phyloP scores from a whole-genome alignment of 2,329 filamentous ascomycete genomes.

The Talaromyces sp. region DNA sequence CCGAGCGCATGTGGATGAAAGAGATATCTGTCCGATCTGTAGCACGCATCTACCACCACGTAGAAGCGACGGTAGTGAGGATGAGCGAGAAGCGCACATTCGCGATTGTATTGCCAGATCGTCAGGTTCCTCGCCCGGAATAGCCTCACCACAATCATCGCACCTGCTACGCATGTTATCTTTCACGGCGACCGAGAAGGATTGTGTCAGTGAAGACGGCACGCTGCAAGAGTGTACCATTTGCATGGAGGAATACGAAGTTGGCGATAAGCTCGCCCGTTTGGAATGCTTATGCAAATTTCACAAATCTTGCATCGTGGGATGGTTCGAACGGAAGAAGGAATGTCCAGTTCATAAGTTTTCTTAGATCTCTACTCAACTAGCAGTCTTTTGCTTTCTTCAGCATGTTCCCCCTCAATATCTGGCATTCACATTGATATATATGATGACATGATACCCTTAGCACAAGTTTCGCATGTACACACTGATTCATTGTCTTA shows the following conservation, averaged over 20 bases:
- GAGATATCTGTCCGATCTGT: constrained; percentile 48
- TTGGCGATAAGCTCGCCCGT: constrained; percentile 57
- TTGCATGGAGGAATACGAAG: constrained; percentile 62
- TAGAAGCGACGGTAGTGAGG: constrained; percentile 36
- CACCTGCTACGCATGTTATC: constrained; percentile 37
- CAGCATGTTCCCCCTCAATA: not conserved
- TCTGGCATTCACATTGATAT: constrained; percentile 5
- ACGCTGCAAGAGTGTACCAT: constrained; percentile 59
- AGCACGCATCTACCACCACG: constrained; percentile 38
- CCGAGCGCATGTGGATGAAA: constrained; percentile 33
- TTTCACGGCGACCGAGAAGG: constrained; percentile 61
- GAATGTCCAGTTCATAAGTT: constrained; percentile 61
- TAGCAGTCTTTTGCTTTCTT: not conserved
- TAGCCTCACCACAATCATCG: constrained; percentile 20
- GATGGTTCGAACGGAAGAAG: constrained; percentile 58
- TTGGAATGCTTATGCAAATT: constrained; percentile 64
- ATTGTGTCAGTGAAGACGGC: constrained; percentile 55
- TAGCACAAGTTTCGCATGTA: constrained; percentile 2
- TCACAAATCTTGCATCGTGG: constrained; percentile 57
- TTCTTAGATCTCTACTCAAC: not conserved
- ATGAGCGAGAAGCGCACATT: constrained; percentile 44
- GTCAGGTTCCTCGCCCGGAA: constrained; percentile 22
- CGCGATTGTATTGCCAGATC: constrained; percentile 43
- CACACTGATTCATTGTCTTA: not conserved
- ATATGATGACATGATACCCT: constrained; percentile 13